Evolutionary conservation across 2,329 filamentous ascomycete species (phyloP).

Genomic region (Trichophaea hybrida): DNA sequence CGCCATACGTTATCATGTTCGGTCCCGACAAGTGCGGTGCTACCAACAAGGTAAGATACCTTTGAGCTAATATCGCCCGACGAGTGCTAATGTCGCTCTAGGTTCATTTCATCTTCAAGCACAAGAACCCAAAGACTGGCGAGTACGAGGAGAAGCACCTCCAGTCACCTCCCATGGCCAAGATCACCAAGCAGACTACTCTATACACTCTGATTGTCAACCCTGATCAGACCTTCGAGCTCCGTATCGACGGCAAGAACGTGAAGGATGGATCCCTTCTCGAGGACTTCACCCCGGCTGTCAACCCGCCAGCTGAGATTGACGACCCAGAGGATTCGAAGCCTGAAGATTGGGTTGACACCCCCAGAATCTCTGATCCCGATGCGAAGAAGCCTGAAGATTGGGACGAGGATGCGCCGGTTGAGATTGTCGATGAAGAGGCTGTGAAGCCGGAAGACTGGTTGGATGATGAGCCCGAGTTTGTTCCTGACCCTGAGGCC

Average conservation of each 20-base stretch:
- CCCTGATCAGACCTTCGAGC: conserved; percentile 87
- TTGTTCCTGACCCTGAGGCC: conserved; percentile 80
- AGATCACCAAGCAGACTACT: conserved; percentile 79
- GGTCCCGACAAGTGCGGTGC: conserved; percentile 97
- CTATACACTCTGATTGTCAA: conserved; percentile 95
- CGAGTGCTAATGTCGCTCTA: conserved; percentile 36
- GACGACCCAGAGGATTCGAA: conserved; percentile 87
- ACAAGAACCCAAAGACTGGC: conserved; percentile 99
- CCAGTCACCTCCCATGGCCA: conserved; percentile 64
- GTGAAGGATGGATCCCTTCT: conserved; percentile 82
- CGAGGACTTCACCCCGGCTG: conserved; percentile 82
- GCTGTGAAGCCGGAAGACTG: conserved; percentile 88
- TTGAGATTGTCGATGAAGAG: conserved; percentile 86
- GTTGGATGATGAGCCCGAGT: conserved; percentile 76
- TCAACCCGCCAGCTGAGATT: conserved; percentile 91
- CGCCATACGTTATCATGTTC: conserved; percentile 99
- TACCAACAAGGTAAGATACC: conserved; percentile 77
- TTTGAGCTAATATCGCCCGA: not conserved
- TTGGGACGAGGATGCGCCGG: conserved; percentile 97
- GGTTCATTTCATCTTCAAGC: conserved; percentile 96
- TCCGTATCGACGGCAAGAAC: conserved; percentile 79
- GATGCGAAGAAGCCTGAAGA: conserved; percentile 93
- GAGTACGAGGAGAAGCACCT: conserved; percentile 99
- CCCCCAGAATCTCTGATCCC: conserved; percentile 78
- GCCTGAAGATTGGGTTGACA: conserved; percentile 91